Base-by-base conservation (phyloP, 73 alveolate genomes). In the Paramecium pentaurelia region DNA sequence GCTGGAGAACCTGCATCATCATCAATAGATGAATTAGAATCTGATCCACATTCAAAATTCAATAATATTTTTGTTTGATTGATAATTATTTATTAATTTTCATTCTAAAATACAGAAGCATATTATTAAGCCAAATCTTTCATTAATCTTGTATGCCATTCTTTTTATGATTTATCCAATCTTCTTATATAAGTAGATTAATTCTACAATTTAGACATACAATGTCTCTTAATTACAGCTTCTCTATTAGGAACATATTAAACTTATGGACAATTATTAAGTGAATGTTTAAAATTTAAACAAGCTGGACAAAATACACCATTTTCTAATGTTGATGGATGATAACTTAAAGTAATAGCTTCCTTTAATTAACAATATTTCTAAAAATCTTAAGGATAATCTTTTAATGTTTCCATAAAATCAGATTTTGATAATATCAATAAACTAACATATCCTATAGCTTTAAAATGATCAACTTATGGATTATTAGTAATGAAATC, bases 261-360 rank as follows among this genome's bases (percentile, higher is more conserved):
- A 49, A 80, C 28, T 28, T 80, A 80, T 3, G 71, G 71, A 47
- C 91, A 80, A 2, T 5, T 32, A 12, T 47, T 47, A 5, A 80
- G 34, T 1, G 47, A 14, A 42, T 80, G 91, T 3, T 40, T 27
- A 45, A 32, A 28, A 20, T 47, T 80, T 11, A 25, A n/a, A 22
- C 91, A 80, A 10, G 75, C 91, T 27, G 91, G 91, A 49, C 91
- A 80, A 44, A 80, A 47, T 14, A 44, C 27, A 8, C 77, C 91
- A 80, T 80, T 49, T 27, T 40, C 58, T 22, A 80, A 27, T 6
- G 9, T 6, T 4, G 47, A 47, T 2, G 47, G 47, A 32, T 34
- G 16, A 2, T 16, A 73, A 42, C 32, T 25, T 28, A 42, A 49
- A 11, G 22, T 45, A n/a, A 75, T 16, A 8, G 16, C 3, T 20